Evolutionary conservation across 306 rosid genomes (phyloP).

Genomic region (Comarum palustre): DNA sequence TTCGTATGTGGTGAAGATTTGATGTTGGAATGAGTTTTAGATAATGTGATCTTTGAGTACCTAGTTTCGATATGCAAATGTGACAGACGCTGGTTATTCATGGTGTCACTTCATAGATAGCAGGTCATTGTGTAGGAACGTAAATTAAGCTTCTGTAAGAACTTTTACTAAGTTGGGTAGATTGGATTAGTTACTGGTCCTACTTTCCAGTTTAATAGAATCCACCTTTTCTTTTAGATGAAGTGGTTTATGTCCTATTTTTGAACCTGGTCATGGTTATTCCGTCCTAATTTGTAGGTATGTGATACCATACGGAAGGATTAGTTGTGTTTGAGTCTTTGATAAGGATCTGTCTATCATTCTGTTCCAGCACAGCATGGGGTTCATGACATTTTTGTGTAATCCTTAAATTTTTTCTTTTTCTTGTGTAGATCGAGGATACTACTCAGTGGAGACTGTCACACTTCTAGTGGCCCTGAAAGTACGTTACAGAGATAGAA

Average conservation of each 20-base stretch:
- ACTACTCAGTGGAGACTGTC: constrained; percentile 95
- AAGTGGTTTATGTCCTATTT: neutral
- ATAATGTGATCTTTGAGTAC: neutral
- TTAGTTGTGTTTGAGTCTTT: neutral
- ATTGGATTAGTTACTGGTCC: neutral
- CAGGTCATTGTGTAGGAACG: neutral
- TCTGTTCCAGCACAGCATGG: neutral
- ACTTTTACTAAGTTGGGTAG: neutral
- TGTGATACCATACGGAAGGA: neutral
- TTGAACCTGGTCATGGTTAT: neutral
- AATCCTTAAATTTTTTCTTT: neutral
- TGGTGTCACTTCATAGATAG: neutral
- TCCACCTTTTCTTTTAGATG: neutral
- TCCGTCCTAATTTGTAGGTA: neutral
- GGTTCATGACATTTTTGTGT: neutral
- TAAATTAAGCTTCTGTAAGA: neutral
- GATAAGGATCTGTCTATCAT: neutral
- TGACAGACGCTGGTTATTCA: neutral
- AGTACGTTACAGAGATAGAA: constrained; percentile 97
- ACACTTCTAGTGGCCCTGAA: constrained; percentile 91
- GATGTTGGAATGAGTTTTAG: neutral
- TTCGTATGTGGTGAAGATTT: neutral
- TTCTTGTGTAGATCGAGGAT: constrained; percentile 44
- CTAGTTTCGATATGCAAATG: neutral
- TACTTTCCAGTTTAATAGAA: neutral